Percentiles rank a stretch among this genome's conserved stretches.
phyloP scores from a whole-genome alignment of 306 rosid genomes.

The Lagenaria siceraria region DNA sequence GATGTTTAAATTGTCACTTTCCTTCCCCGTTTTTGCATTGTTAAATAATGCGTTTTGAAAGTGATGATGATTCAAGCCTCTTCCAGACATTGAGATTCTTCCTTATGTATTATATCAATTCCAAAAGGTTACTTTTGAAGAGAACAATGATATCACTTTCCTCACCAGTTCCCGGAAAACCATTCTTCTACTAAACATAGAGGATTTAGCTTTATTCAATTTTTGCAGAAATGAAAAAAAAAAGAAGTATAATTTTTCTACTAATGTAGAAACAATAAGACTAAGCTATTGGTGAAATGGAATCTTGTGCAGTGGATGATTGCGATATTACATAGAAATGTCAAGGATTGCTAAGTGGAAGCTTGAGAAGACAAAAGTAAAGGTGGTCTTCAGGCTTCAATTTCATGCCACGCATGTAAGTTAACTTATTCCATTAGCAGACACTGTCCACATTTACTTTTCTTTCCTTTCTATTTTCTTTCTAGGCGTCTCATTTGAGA shows the following conservation, averaged over 20 bases:
- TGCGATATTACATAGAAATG: constrained; percentile 43
- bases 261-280: constrained; percentile 1
- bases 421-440: neutral
- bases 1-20: neutral
- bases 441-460: neutral
- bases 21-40: neutral
- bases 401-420: constrained; percentile 98
- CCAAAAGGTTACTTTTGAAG: neutral
- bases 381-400: constrained; percentile 95
- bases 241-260: neutral
- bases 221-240: neutral
- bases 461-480: neutral
- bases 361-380: constrained; percentile 94
- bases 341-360: constrained; percentile 87
- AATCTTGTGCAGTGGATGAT: constrained; percentile 19
- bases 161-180: neutral
- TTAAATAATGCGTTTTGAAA: neutral
- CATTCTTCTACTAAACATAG: neutral
- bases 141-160: neutral
- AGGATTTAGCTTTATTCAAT: neutral
- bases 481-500: neutral
- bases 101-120: neutral
- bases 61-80: neutral
- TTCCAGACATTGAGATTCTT: neutral
- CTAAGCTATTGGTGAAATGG: constrained; percentile 3